Evolutionary conservation across 176 grass and related monocot genomes (phyloP).

Genomic region (Oryza punctata): DNA sequence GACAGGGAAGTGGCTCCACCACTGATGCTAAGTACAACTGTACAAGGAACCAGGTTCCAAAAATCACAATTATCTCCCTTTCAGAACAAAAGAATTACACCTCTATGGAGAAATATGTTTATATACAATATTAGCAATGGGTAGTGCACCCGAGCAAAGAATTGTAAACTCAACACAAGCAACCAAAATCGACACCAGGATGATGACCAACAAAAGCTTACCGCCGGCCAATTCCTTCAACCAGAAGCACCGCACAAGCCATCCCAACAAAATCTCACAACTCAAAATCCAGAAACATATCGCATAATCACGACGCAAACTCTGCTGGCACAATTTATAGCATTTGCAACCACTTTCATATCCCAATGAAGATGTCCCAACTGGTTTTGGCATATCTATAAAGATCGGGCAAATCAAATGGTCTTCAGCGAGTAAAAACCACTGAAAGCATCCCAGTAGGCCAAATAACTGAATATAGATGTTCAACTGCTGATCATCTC

Average conservation of each 20-base stretch:
- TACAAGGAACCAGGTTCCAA: not conserved
- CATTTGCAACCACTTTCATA: not conserved
- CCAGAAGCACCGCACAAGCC: constrained; percentile 2
- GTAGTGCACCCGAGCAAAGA: constrained; percentile 17
- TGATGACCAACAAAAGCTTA: not conserved
- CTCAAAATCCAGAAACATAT: not conserved
- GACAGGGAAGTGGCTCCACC: not conserved
- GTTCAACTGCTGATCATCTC: constrained; percentile 52
- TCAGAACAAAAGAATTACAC: not conserved
- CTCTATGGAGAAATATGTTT: constrained; percentile 21
- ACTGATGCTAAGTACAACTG: not conserved
- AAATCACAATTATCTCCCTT: not conserved
- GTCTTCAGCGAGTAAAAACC: constrained; percentile 8
- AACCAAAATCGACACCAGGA: constrained; percentile 43
- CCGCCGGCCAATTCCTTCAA: not conserved
- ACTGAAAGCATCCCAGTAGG: constrained; percentile 7
- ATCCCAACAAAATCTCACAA: constrained; percentile 18
- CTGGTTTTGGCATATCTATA: constrained; percentile 20
- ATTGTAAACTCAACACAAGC: constrained; percentile 26
- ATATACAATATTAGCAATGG: constrained; percentile 40
- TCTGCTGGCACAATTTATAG: not conserved
- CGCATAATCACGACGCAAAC: not conserved
- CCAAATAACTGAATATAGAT: not conserved
- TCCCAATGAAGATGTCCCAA: constrained; percentile 16
- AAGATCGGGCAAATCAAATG: not conserved